Conservation (phyloP, 1,284 basidiomycete species). For the Rhodotorula sp. region DNA sequence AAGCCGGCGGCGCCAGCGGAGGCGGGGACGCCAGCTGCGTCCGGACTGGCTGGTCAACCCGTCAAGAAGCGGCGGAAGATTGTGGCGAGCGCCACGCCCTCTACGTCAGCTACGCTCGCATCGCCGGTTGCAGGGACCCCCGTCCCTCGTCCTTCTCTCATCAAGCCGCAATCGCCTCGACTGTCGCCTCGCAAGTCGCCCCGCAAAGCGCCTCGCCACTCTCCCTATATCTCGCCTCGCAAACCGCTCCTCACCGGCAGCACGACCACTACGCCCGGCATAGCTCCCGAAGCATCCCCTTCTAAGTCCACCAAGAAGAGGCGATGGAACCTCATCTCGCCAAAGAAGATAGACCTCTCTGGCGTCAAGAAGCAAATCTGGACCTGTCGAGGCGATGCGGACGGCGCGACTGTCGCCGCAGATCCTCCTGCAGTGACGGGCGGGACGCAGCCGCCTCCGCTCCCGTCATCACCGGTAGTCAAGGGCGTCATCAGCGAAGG, state of each 20-base stretch:
- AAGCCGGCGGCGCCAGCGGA: not conserved
- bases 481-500: not conserved
- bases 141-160: not conserved
- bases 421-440: constrained; percentile 4
- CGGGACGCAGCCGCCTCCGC: not conserved
- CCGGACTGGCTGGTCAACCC: not conserved
- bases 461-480: not conserved
- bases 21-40: not conserved
- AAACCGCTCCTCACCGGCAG: too few relatives aligned
- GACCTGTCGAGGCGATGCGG: not conserved
- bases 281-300: not conserved
- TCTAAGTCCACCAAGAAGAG: not conserved
- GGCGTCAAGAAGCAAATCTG: not conserved
- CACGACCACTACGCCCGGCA: not conserved
- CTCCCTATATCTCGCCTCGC: not conserved
- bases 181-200: not conserved
- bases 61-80: constrained; percentile 17
- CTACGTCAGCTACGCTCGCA: not conserved
- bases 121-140: not conserved
- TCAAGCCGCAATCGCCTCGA: not conserved
- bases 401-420: not conserved
- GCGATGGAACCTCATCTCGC: constrained; percentile 25
- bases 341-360: not conserved
- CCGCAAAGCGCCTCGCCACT: too few relatives aligned
- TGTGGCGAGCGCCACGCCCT: not conserved